Evolutionary conservation across 208 protist genomes (phyloP).

Genomic region (Plasmodiophora brassicae): DNA sequence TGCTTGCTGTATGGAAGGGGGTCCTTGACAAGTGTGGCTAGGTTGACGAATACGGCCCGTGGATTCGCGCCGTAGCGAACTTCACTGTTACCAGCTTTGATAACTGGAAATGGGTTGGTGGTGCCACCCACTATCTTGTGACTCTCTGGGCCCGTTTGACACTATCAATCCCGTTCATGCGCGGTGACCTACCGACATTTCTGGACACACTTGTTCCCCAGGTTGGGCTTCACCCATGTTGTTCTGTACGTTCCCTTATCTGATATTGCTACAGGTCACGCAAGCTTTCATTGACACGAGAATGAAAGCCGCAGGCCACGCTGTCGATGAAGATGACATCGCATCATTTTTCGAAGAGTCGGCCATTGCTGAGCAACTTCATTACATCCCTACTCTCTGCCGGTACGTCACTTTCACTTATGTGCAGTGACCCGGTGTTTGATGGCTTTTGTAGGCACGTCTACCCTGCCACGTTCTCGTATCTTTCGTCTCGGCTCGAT

Average conservation of each 20-base stretch:
- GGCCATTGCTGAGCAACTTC: not conserved
- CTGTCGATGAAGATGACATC: not conserved
- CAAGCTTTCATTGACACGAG: slow-evolving; percentile 26
- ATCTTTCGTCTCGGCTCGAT: not conserved
- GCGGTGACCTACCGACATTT: not conserved
- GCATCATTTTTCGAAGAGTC: slow-evolving; percentile 2
- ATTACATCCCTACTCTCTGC: slow-evolving; percentile 25
- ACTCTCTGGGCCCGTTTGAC: slow-evolving; percentile 19
- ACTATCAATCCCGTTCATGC: not conserved
- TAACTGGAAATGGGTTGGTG: slow-evolving; percentile 22
- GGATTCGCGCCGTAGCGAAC: not conserved
- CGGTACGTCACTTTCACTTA: not conserved
- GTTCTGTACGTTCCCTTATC: not conserved
- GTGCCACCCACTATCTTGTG: not conserved
- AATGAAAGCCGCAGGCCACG: not conserved
- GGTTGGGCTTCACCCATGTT: not conserved
- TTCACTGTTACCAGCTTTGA: slow-evolving; percentile 20
- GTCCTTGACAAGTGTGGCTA: not conserved
- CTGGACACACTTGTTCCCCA: slow-evolving; percentile 26
- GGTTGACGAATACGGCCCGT: not conserved
- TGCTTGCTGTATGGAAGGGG: not conserved
- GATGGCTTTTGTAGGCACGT: not conserved
- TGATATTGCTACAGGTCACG: slow-evolving; percentile 15
- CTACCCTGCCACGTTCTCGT: not conserved
- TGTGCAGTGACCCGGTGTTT: not conserved